Evolutionary conservation across 371 early-diverging fungal species (phyloP), one percentile per base, ranked within the genome.

Genomic region (Syncephalastrum racemosum): DNA sequence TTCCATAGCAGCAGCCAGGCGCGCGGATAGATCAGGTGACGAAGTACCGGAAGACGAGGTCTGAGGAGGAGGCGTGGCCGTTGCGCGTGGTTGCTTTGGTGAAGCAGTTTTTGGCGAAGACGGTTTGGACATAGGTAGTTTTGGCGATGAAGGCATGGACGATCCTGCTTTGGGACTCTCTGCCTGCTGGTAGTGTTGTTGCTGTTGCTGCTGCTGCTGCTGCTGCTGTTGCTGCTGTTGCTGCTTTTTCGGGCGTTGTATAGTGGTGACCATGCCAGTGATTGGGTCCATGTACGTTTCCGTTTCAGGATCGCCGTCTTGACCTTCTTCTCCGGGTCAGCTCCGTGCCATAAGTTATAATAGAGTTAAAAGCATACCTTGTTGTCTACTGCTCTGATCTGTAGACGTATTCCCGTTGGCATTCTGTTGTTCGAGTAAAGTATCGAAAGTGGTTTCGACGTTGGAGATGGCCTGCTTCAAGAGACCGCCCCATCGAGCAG

Each of bases 371-470:
- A 8, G 0, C 2, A 31, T 31, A 31, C 36, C 36, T 31, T 31
- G 36, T 8, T 31, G 36, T 31, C 36, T 3, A 31, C 12, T 31
- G 36, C 36, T 31, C 5, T 31, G 36, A 8, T 31, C 36, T 8
- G 36, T 5, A 31, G 40, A 25, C 16, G 50, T 23, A 8, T 16
- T 15, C 22, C 20, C 41, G 23, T 52, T 53, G 13, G 64, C 46
- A 49, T 62, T 48, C 40, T 67, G 62, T 31, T 70, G 70, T 45
- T 91, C 91, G 6, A 92, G 80, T 49, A 90, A 84, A 27, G 86
- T 86, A 73, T 91, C 92, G 58, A 94, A 82, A 39, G 87, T 81
- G 12, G 84, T 87, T 68, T 92, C 92, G 24, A 92, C 89, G 53
- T 83, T 81, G 8, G 87, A 85, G 27, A 90, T 83, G 16, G 91